Percentiles rank a stretch among this genome's conserved stretches.
phyloP scores from a whole-genome alignment of 768 basidiomycete species.

The Rubroboletus pulcherrimus region DNA sequence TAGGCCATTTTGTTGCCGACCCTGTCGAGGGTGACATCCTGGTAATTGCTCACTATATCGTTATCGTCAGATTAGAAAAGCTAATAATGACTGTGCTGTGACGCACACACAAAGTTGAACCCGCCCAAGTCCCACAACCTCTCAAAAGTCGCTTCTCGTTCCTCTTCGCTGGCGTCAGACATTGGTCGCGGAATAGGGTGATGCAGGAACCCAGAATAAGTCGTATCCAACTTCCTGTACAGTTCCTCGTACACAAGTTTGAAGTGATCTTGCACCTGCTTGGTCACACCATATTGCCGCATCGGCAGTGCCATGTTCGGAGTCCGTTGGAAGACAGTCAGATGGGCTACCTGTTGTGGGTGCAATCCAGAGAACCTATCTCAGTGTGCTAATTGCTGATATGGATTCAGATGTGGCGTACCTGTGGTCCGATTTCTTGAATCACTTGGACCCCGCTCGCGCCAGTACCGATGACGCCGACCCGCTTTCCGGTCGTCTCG shows the following conservation, averaged over 20 bases:
- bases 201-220: background rate
- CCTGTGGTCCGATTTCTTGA: slow-evolving; percentile 13
- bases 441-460: slow-evolving; percentile 13
- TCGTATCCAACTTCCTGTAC: background rate
- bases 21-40: background rate
- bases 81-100: too few species aligned
- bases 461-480: slow-evolving; percentile 12
- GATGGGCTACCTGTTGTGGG: slow-evolving; percentile 1
- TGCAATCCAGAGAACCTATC: too few species aligned
- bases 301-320: slow-evolving; percentile 14
- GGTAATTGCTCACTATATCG: slow-evolving; percentile 6
- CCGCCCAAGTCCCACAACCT: slow-evolving; percentile 5
- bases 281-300: slow-evolving; percentile 1
- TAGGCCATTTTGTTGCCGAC: slow-evolving; percentile 2
- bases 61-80: background rate
- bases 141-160: slow-evolving; percentile 10
- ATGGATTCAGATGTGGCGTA: background rate
- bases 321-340: slow-evolving; percentile 16
- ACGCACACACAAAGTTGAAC: slow-evolving; percentile 7
- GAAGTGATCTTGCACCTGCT: slow-evolving; percentile 7
- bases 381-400: background rate
- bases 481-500: slow-evolving; percentile 7
- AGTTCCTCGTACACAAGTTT: slow-evolving; percentile 10
- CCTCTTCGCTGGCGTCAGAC: slow-evolving; percentile 3
- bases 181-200: background rate